A percentile compares a stretch with the other conserved stretches of the same genome.
These are phyloP conservation scores for Candida cerambycidarum DNA, from an alignment of 805 yeast species.

Conservation along the genomic window DNA sequence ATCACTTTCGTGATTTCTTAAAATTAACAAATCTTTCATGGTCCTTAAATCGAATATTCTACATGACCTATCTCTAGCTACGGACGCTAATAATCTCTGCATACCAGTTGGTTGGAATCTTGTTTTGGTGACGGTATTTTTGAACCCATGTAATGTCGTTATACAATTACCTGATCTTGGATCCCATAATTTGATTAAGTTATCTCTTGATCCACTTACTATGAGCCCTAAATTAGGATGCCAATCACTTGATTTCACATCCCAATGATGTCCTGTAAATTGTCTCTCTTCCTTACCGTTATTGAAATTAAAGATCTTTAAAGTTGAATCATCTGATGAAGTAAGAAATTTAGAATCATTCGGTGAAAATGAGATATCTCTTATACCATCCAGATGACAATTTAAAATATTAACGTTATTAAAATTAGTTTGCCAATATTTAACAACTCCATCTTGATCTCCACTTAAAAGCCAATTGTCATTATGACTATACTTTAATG, in stretches of 20 bases:
- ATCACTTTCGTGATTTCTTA: constrained; percentile 81
- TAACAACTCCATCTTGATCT: constrained; percentile 86
- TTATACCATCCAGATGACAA: constrained; percentile 77
- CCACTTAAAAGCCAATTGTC: constrained; percentile 96
- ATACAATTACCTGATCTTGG: constrained; percentile 78
- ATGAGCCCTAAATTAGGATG: constrained; percentile 84
- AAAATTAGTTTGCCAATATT: constrained; percentile 98
- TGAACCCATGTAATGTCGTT: constrained; percentile 84
- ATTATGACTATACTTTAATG: constrained; percentile 78
- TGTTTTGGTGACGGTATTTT: constrained; percentile 88
- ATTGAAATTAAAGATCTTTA: constrained; percentile 94
- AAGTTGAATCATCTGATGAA: constrained; percentile 85
- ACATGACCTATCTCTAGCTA: constrained; percentile 85
- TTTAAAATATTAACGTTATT: constrained; percentile 82
- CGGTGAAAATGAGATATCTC: constrained; percentile 88
- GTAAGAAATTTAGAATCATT: constrained; percentile 91
- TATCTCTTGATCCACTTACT: constrained; percentile 94
- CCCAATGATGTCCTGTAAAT: constrained; percentile 96
- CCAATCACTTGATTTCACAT: constrained; percentile 97
- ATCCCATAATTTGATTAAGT: constrained; percentile 92
- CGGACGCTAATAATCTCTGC: constrained; percentile 71
- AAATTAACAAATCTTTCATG: constrained; percentile 71
- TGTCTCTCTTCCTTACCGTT: constrained; percentile 80
- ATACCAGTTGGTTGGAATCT: constrained; percentile 84
- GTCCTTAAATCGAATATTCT: constrained; percentile 84